A percentile compares a stretch with the other conserved stretches of the same genome.
Conservation (phyloP, 768 basidiomycete genomes). For the Mycena alexandri region DNA sequence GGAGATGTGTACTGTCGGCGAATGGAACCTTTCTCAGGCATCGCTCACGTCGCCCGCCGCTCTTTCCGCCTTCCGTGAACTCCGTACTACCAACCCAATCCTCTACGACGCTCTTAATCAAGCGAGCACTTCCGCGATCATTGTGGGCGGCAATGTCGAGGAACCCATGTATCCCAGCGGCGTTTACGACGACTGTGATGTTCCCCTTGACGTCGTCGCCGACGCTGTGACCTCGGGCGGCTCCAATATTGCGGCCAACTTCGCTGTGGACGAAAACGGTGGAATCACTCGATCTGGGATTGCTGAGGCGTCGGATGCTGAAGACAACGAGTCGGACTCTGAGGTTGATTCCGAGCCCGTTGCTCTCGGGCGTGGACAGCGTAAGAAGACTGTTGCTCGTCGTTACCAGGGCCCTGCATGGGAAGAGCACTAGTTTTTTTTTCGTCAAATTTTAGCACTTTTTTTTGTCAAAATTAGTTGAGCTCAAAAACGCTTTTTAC, state of each 20-base stretch:
- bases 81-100: too few relatives aligned
- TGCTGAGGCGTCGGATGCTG: slow-evolving; percentile 16
- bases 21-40: slow-evolving; percentile 16
- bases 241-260: neutral
- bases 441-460: slow-evolving; percentile 15
- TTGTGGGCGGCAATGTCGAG: neutral
- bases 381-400: neutral
- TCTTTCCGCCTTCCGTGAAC: too few relatives aligned
- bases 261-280: slow-evolving; percentile 5
- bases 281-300: slow-evolving; percentile 20
- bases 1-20: slow-evolving; percentile 18
- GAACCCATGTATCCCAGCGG: neutral
- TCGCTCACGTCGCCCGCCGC: too few relatives aligned
- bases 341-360: neutral
- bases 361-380: slow-evolving; percentile 14
- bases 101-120: too few relatives aligned
- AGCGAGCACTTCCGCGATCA: too few relatives aligned
- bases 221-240: slow-evolving; percentile 1
- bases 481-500: slow-evolving; percentile 2
- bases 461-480: too few relatives aligned
- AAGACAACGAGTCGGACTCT: too few relatives aligned
- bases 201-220: slow-evolving; percentile 22
- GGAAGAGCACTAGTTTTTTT: slow-evolving; percentile 21
- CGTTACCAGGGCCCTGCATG: too few relatives aligned
- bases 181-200: slow-evolving; percentile 28